Conservation (phyloP, 2,329 filamentous ascomycete genomes). For the Claviceps humidiphila region DNA sequence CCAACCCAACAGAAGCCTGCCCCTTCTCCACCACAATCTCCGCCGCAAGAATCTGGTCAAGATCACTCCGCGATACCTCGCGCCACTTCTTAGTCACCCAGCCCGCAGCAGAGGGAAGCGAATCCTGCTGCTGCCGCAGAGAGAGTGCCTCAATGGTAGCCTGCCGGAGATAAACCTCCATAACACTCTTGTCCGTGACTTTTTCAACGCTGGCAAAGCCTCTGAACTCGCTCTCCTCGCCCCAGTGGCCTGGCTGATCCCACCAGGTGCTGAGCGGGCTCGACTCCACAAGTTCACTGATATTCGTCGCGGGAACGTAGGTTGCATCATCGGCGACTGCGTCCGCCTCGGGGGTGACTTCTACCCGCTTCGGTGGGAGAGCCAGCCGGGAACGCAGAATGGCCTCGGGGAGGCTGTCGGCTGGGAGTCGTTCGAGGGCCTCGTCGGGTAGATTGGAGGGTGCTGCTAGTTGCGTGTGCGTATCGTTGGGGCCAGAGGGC, state of each 20-base stretch:
- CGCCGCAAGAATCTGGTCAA: constrained; percentile 22
- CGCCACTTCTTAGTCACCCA: constrained; percentile 22
- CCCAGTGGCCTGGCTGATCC: constrained; percentile 40
- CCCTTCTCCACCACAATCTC: constrained; percentile 28
- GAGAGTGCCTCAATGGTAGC: constrained; percentile 40
- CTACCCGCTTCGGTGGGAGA: constrained; percentile 13
- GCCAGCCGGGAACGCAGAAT: constrained; percentile 18
- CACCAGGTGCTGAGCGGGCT: constrained; percentile 38
- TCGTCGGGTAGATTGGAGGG: constrained; percentile 19
- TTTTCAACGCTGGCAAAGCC: constrained; percentile 29
- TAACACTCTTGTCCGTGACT: constrained; percentile 27
- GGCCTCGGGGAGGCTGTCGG: constrained; percentile 13
- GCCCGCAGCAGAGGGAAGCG: constrained; percentile 14
- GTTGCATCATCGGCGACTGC: constrained; percentile 21
- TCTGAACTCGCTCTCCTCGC: constrained; percentile 27
- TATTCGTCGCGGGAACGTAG: constrained; percentile 35
- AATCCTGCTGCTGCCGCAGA: constrained; percentile 18
- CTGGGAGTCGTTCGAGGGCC: constrained; percentile 11
- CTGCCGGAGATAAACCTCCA: constrained; percentile 35
- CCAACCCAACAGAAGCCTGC: constrained; percentile 23
- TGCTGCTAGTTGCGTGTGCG: constrained; percentile 22
- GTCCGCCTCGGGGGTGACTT: constrained; percentile 11
- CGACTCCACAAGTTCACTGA: constrained; percentile 33
- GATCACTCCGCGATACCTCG: constrained; percentile 18
- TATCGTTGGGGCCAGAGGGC: constrained; percentile 24